A percentile compares a stretch with the other conserved stretches of the same genome.
These are phyloP conservation scores for Cornus controversa DNA, from an alignment of 148 eudicot species.

Conservation along the genomic window DNA sequence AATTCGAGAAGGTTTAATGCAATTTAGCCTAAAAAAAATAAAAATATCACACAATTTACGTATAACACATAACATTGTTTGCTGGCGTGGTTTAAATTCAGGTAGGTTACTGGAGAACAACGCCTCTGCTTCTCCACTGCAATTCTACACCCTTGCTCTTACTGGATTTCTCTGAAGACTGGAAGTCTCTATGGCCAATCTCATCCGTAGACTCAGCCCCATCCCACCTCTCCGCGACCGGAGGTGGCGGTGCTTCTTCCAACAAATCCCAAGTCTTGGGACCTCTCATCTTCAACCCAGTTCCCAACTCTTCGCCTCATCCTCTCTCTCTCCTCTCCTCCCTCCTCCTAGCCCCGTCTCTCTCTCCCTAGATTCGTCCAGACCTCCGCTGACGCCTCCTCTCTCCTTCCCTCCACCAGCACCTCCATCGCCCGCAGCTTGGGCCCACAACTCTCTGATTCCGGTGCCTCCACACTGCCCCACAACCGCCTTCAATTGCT, in stretches of 20 bases:
- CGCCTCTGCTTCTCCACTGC: no score
- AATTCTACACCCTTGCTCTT: no score
- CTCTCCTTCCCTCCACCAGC: slow-evolving; percentile 34
- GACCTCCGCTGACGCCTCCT: slow-evolving; percentile 20
- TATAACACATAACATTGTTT: no score
- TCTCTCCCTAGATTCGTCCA: slow-evolving; percentile 49
- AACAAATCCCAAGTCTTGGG: slow-evolving; percentile 13
- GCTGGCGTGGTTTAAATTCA: no score
- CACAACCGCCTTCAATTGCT: slow-evolving; percentile 54
- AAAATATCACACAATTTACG: no score
- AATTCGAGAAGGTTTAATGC: no score
- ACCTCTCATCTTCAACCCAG: slow-evolving; percentile 37
- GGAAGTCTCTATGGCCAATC: slow-evolving; percentile 47
- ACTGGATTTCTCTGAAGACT: slow-evolving; percentile 43
- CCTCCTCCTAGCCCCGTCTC: slow-evolving; percentile 49
- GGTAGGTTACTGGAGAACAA: no score
- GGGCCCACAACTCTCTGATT: not conserved
- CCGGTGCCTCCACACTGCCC: not conserved
- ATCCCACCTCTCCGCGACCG: slow-evolving; percentile 27
- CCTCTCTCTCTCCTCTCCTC: slow-evolving; percentile 24
- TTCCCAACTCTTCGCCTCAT: slow-evolving; percentile 13
- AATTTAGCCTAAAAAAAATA: no score
- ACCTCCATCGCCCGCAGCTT: slow-evolving; percentile 24
- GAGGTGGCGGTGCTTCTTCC: not conserved
- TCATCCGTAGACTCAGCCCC: slow-evolving; percentile 35